Conservation (phyloP, 768 basidiomycete genomes). For the Suillus weaverae region DNA sequence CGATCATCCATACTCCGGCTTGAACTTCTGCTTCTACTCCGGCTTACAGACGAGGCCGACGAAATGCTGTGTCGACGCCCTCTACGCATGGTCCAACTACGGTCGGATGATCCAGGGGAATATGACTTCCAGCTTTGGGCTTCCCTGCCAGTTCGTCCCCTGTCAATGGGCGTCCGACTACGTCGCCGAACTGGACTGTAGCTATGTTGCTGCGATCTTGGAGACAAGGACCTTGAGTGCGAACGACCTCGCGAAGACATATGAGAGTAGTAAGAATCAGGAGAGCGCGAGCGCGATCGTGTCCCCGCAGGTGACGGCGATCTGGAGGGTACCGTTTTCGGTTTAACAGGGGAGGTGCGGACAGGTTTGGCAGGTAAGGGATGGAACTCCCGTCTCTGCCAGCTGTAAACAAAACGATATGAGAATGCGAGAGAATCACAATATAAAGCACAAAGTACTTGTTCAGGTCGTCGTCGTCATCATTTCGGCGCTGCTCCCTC, state of each 20-base stretch:
- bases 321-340: conserved; percentile 34
- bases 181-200: conserved; percentile 47
- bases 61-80: conserved; percentile 47
- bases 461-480: conserved; percentile 65
- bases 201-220: conserved; percentile 55
- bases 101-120: conserved; percentile 47
- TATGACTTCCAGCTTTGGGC: conserved; percentile 22
- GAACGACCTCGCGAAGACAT: conserved; percentile 67
- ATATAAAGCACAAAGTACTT: conserved; percentile 48
- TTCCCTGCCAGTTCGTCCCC: conserved; percentile 36
- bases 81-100: conserved; percentile 37
- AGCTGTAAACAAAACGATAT: conserved; percentile 41
- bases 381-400: conserved; percentile 61
- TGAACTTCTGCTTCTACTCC: conserved; percentile 50
- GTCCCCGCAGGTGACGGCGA: conserved; percentile 41
- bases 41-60: conserved; percentile 54
- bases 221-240: conserved; percentile 59
- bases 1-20: conserved; percentile 56
- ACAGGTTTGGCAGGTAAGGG: conserved; percentile 40
- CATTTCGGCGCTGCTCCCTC: conserved; percentile 47
- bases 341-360: conserved; percentile 36
- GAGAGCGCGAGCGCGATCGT: conserved; percentile 53
- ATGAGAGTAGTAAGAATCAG: conserved; percentile 64
- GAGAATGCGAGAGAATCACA: conserved; percentile 10
- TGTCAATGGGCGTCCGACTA: conserved; percentile 52